Percentiles rank a stretch among this genome's conserved stretches.
These are phyloP conservation scores for Phanerodontia chrysosporium DNA, from an alignment of 768 basidiomycete genomes.

Conservation along the genomic window DNA sequence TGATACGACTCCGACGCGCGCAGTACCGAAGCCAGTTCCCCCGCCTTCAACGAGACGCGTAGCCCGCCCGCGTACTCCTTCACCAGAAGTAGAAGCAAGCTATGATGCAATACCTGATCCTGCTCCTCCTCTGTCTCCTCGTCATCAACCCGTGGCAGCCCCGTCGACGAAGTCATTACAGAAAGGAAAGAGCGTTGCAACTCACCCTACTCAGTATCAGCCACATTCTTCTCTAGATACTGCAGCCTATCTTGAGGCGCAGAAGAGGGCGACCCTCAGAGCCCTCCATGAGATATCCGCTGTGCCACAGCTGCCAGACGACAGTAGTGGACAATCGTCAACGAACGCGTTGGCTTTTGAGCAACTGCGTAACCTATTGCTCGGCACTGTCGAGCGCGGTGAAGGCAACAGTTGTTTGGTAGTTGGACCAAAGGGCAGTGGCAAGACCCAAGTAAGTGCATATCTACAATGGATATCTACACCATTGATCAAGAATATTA, in stretches of 20 bases:
- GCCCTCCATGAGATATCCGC: slow-evolving; percentile 35
- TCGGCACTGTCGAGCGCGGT: slow-evolving; percentile 70
- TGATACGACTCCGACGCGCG: not conserved
- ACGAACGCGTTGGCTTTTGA: slow-evolving; percentile 50
- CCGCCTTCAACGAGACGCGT: not conserved
- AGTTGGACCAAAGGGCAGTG: slow-evolving; percentile 80
- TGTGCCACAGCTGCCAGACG: slow-evolving; percentile 21
- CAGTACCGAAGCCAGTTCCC: not conserved
- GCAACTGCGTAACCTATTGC: slow-evolving; percentile 60
- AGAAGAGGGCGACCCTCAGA: slow-evolving; percentile 53
- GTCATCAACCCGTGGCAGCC: too few species aligned
- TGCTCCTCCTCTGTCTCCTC: slow-evolving; percentile 3
- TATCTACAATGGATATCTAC: not conserved
- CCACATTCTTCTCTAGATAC: slow-evolving; percentile 33
- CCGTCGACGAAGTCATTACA: slow-evolving; percentile 8
- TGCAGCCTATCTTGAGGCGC: slow-evolving; percentile 43
- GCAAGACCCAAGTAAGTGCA: slow-evolving; percentile 71
- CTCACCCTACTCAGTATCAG: too few species aligned
- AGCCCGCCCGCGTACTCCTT: not conserved
- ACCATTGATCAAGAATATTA: slow-evolving; percentile 21
- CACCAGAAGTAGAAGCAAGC: not conserved
- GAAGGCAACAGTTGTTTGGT: slow-evolving; percentile 94
- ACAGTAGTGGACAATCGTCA: slow-evolving; percentile 30
- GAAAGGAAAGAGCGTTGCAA: not conserved
- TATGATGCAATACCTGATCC: not conserved